Percentiles rank a stretch among this genome's conserved stretches.
phyloP scores from a whole-genome alignment of 495 filamentous ascomycete species.

The Chlorociboria aeruginascens region DNA sequence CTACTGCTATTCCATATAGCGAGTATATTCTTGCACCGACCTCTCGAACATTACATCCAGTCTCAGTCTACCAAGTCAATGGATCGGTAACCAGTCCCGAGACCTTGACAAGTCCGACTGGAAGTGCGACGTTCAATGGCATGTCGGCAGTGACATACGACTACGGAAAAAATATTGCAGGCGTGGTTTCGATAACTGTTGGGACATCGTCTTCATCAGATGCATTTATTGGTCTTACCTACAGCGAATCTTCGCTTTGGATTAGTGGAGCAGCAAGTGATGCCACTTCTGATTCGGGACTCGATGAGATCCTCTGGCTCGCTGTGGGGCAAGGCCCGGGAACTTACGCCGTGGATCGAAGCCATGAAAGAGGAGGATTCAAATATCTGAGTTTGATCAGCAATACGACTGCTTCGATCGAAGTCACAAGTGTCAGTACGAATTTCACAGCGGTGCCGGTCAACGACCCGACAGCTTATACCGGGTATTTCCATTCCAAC shows the following conservation, averaged over 20 bases:
- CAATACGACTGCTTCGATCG: conserved; percentile 22
- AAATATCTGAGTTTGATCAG: conserved; percentile 32
- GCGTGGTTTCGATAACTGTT: conserved; percentile 34
- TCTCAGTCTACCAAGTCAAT: neutral
- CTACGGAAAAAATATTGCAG: conserved; percentile 46
- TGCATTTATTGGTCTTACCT: conserved; percentile 43
- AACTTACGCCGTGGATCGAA: conserved; percentile 1
- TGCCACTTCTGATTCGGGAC: conserved; percentile 40
- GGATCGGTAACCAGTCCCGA: neutral
- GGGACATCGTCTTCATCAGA: conserved; percentile 28
- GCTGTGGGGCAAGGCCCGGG: conserved; percentile 26
- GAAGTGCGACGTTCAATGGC: neutral
- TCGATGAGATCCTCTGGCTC: conserved; percentile 42
- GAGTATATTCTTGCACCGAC: conserved; percentile 3
- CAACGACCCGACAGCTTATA: conserved; percentile 28
- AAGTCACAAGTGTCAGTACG: conserved; percentile 29
- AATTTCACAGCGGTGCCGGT: conserved; percentile 46
- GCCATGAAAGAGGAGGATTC: conserved; percentile 42
- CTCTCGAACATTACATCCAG: neutral
- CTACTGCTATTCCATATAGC: neutral
- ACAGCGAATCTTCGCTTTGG: conserved; percentile 48
- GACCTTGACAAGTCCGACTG: neutral
- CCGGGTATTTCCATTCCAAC: conserved; percentile 49
- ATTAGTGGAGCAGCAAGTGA: conserved; percentile 45
- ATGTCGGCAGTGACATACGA: conserved; percentile 32